phyloP scores from a whole-genome alignment of 352 stramenopile species.

The Globisporangium camurandrum region DNA sequence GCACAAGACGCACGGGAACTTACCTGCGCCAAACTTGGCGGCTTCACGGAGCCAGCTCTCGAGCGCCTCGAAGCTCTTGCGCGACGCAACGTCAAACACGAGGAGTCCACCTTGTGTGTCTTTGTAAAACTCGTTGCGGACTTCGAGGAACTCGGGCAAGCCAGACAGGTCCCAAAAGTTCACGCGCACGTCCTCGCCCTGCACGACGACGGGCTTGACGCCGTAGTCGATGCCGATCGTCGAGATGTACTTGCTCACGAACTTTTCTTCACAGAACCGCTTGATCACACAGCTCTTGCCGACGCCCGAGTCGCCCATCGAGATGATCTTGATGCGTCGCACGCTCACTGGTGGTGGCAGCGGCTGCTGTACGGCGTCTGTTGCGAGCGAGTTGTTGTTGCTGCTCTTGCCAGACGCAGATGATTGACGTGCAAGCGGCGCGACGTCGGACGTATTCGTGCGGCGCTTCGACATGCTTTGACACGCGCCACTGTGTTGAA shows the following conservation, averaged over 20 bases:
- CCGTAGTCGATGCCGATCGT: constrained; percentile 96
- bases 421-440: not conserved
- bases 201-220: constrained; percentile 84
- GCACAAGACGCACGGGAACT: constrained; percentile 85
- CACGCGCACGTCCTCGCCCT: constrained; percentile 71
- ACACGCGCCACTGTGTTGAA: not conserved
- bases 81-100: constrained; percentile 72
- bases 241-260: constrained; percentile 93
- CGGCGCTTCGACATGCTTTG: constrained; percentile 9
- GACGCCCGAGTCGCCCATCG: constrained; percentile 83
- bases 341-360: constrained; percentile 24
- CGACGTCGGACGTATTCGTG: not conserved
- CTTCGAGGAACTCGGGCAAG: constrained; percentile 90
- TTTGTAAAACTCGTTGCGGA: constrained; percentile 97
- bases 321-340: constrained; percentile 91
- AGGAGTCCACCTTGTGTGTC: constrained; percentile 80
- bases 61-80: constrained; percentile 79
- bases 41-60: constrained; percentile 87
- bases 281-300: constrained; percentile 96
- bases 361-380: too few relatives aligned
- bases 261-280: constrained; percentile 93
- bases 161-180: constrained; percentile 95
- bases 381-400: too few relatives aligned
- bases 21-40: constrained; percentile 79
- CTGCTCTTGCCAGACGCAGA: not conserved